Conservation (phyloP, 371 early-diverging fungal genomes). For the Zopfochytrium polystomum region DNA sequence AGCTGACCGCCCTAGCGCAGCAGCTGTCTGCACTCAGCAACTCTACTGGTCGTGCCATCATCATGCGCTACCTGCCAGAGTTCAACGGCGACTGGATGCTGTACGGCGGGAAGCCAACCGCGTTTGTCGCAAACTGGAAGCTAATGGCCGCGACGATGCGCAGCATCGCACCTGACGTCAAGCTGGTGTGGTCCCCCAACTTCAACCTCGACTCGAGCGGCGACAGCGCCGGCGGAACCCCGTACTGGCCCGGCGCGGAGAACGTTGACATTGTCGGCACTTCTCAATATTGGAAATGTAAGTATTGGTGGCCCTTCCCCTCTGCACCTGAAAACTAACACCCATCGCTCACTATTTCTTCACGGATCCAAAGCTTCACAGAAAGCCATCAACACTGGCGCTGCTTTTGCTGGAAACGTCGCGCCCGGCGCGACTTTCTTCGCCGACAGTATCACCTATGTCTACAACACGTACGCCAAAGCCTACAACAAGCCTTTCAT, state of each 20-base stretch:
- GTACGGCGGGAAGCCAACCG: constrained; percentile 23
- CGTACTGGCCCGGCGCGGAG: constrained; percentile 4
- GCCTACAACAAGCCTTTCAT: constrained; percentile 11
- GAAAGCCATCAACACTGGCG: neutral
- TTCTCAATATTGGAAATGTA: constrained; percentile 18
- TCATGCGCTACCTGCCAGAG: constrained; percentile 38
- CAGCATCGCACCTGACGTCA: constrained; percentile 3
- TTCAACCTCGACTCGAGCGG: neutral
- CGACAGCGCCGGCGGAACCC: constrained; percentile 6
- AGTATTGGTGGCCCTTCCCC: no score
- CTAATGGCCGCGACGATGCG: constrained; percentile 19
- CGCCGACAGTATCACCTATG: neutral
- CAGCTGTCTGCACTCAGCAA: no score
- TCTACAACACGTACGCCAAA: constrained; percentile 7
- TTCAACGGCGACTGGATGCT: constrained; percentile 27
- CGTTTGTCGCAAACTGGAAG: constrained; percentile 14
- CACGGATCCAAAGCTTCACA: constrained; percentile 2
- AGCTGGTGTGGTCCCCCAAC: constrained; percentile 43
- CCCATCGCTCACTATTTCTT: no score
- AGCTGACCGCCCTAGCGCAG: no score
- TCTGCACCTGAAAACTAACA: no score
- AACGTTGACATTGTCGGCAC: constrained; percentile 14
- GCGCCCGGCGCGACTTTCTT: neutral
- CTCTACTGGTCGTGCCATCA: no score
- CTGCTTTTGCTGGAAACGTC: constrained; percentile 6